phyloP scores from a whole-genome alignment of 1,284 basidiomycete genomes.

The Ganoderma resinaceum region DNA sequence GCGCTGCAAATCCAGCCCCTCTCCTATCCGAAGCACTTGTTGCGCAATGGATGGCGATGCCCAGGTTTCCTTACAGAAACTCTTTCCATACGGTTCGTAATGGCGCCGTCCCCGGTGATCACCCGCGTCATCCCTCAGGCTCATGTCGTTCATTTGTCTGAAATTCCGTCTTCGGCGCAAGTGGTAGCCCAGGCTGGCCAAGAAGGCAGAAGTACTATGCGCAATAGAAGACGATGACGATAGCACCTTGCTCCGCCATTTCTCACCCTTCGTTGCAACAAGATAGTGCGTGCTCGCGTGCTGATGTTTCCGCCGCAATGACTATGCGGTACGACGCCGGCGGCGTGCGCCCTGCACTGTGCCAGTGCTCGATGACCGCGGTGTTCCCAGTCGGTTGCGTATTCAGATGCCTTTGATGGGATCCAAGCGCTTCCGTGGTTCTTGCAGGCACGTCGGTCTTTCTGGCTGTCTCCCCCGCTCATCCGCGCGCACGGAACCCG shows the following conservation, averaged over 20 bases:
- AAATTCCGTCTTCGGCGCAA: background rate
- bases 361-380: background rate
- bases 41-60: background rate
- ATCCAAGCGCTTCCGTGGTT: background rate
- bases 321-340: background rate
- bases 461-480: background rate
- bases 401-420: background rate
- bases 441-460: background rate
- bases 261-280: slow-evolving; percentile 1
- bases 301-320: background rate
- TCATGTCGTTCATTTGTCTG: background rate
- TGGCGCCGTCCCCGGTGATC: background rate
- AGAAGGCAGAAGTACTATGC: background rate
- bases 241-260: slow-evolving; percentile 8
- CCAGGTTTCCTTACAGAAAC: background rate
- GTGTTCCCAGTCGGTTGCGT: background rate
- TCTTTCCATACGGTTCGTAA: background rate
- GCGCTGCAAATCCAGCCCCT: background rate
- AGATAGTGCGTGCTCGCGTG: slow-evolving; percentile 16
- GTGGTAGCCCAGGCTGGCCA: background rate
- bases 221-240: background rate
- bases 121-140: background rate
- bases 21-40: background rate
- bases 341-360: background rate
- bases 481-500: background rate